These are phyloP conservation scores for Aspergillus indologenus DNA, from an alignment of 495 filamentous ascomycete genomes.

Conservation along the genomic window DNA sequence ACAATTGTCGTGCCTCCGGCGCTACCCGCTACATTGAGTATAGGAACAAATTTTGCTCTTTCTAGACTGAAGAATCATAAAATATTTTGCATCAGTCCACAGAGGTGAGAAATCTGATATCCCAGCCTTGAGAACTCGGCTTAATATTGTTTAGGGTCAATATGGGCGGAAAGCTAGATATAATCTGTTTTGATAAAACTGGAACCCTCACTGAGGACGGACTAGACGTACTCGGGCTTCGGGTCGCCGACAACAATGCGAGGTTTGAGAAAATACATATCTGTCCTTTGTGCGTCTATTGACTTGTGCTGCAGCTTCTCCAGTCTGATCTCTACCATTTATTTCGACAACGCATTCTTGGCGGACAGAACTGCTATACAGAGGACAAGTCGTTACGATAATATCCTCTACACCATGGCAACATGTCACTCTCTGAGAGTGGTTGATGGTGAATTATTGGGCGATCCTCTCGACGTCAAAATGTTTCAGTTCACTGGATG, in stretches of 20 bases:
- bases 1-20: constrained; percentile 98
- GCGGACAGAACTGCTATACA: constrained; percentile 47
- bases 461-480: constrained; percentile 93
- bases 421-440: constrained; percentile 91
- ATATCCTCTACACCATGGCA: constrained; percentile 88
- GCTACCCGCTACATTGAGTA: constrained; percentile 92
- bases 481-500: constrained; percentile 99
- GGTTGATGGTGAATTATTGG: constrained; percentile 83
- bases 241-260: constrained; percentile 64
- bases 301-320: constrained; percentile 50
- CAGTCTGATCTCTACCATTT: constrained; percentile 53
- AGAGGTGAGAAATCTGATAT: constrained; percentile 48
- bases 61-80: constrained; percentile 78
- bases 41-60: constrained; percentile 94
- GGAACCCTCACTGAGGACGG: constrained; percentile 97
- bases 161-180: constrained; percentile 90
- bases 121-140: neutral
- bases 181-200: constrained; percentile 98
- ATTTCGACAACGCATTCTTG: constrained; percentile 50
- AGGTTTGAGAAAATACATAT: constrained; percentile 26
- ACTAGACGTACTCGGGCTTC: constrained; percentile 86
- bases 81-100: constrained; percentile 97
- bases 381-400: constrained; percentile 62
- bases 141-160: constrained; percentile 62
- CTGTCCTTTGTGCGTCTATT: constrained; percentile 13